Percentiles rank a stretch among this genome's conserved stretches.
These are phyloP conservation scores for Sistotremastrum niveocremeum DNA, from an alignment of 768 basidiomycete genomes.

Conservation along the genomic window DNA sequence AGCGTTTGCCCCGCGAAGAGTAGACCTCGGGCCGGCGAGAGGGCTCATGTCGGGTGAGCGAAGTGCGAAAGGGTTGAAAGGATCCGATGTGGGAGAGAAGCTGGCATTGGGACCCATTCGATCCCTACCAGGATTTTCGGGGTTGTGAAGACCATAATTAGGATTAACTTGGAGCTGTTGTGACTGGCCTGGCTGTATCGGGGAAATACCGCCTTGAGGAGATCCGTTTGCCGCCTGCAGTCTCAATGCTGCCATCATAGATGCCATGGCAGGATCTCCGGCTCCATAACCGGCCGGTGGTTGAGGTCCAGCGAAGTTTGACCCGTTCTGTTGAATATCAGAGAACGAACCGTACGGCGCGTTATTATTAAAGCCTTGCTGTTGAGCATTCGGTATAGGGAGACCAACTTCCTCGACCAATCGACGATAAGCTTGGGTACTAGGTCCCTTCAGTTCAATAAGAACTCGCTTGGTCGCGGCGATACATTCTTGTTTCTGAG, in stretches of 20 bases:
- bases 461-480: conserved; percentile 86
- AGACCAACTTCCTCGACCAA: conserved; percentile 92
- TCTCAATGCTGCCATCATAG: conserved; percentile 87
- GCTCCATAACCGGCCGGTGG: conserved; percentile 69
- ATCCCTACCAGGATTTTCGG: conserved; percentile 27
- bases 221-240: conserved; percentile 67
- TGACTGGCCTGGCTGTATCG: conserved; percentile 9
- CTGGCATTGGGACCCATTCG: conserved; percentile 27
- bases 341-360: conserved; percentile 34
- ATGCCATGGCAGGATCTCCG: conserved; percentile 74
- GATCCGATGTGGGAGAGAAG: conserved; percentile 39
- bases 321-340: conserved; percentile 19
- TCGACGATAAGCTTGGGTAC: conserved; percentile 88
- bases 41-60: conserved; percentile 30
- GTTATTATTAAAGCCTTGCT: conserved; percentile 52
- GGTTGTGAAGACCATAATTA: conserved; percentile 29
- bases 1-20: conserved; percentile 7
- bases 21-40: not conserved
- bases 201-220: conserved; percentile 55
- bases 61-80: conserved; percentile 44
- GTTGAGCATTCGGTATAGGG: conserved; percentile 78
- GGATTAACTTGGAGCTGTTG: conserved; percentile 57
- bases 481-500: conserved; percentile 53
- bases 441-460: conserved; percentile 81
- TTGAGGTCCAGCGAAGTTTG: conserved; percentile 54